Evolutionary conservation across 2,329 filamentous ascomycete genomes (phyloP).

Genomic region (Sporothrix phasma): DNA sequence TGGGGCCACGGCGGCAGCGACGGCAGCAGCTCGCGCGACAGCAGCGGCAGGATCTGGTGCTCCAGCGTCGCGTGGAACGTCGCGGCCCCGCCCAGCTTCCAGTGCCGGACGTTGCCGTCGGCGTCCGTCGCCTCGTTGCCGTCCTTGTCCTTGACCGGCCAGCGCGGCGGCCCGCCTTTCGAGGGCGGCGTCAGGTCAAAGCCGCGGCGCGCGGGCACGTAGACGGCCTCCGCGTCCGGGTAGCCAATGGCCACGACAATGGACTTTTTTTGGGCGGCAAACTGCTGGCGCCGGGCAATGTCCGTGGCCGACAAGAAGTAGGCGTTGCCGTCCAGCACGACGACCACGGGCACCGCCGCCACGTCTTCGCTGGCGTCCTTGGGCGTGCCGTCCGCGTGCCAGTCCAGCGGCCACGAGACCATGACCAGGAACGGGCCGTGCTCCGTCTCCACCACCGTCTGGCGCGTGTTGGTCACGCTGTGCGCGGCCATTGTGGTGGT

Average conservation of each 20-base stretch:
- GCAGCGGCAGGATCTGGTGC: not conserved
- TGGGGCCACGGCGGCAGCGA: conserved; percentile 3
- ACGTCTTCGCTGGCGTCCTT: not conserved
- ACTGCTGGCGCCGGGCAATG: conserved; percentile 12
- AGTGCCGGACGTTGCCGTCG: not conserved
- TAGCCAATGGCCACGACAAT: conserved; percentile 16
- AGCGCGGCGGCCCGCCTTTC: not conserved
- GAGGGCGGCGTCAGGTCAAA: conserved; percentile 14
- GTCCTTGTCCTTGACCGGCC: not conserved
- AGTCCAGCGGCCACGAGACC: conserved; percentile 15
- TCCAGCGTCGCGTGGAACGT: not conserved
- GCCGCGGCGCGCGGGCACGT: not conserved
- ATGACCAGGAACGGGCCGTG: conserved; percentile 9
- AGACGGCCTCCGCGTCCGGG: conserved; percentile 3
- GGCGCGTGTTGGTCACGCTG: conserved; percentile 12
- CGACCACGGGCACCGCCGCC: conserved; percentile 7
- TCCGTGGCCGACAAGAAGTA: conserved; percentile 16
- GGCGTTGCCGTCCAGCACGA: conserved; percentile 14
- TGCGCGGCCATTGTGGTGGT: not conserved
- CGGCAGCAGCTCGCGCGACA: conserved; percentile 1
- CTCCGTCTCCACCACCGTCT: conserved; percentile 10
- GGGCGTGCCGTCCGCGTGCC: conserved; percentile 6
- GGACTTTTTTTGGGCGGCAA: not conserved
- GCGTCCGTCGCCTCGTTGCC: not conserved
- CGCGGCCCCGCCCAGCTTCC: not conserved